Base-by-base conservation (phyloP, 805 yeast species). In the Myxozyma monticola region DNA sequence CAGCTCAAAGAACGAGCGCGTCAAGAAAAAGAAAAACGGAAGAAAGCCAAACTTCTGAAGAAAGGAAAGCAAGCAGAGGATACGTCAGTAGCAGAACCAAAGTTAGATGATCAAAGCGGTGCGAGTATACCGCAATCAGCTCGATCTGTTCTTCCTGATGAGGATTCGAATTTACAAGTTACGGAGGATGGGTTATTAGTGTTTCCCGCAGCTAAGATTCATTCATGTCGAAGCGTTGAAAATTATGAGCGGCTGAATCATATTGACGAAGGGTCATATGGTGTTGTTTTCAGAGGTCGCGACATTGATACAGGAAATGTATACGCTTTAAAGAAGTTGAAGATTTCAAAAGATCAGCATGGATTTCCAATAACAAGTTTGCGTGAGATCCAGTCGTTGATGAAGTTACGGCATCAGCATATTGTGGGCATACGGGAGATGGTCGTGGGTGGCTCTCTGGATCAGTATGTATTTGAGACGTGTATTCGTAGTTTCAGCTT, bases 351-450 rank as follows among this genome's bases (percentile, higher is more conserved):
- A 20, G 45, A 49, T 15, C 47, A 52, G 25, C 80, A 78, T 48
- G 88, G 86, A 15, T 80, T 83, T 60, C 85, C 87, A 4, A 75
- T 82, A 10, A 80, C 86, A 1, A 83, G 85, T 25, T 72, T 83
- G 65, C 70, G 88, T 43, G 88, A 83, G 62, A 80, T 83, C 42
- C 75, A 80, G 20, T 78, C 81, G 14, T 69, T 83, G 66, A 75
- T 75, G 60, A 70, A 68, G 49, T 64, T 81, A 20, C 59, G 66
- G 38, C 80, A 82, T 60, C 57, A 64, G n/a, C 79, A 83, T 62
- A 75, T 82, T 10, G 68, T 83, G 36, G 76, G 71, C 44, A 70
- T 83, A 36, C 55, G 70, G 15, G 84, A 80, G 51, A 76, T 83
- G 74, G 70, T 80, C 2, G 76, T 75, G 35, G 75, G 71, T 18